Percentiles rank a stretch among this genome's conserved stretches.
Conservation (phyloP, 2,329 filamentous ascomycete species). For the Parascedosporium putredinis region DNA sequence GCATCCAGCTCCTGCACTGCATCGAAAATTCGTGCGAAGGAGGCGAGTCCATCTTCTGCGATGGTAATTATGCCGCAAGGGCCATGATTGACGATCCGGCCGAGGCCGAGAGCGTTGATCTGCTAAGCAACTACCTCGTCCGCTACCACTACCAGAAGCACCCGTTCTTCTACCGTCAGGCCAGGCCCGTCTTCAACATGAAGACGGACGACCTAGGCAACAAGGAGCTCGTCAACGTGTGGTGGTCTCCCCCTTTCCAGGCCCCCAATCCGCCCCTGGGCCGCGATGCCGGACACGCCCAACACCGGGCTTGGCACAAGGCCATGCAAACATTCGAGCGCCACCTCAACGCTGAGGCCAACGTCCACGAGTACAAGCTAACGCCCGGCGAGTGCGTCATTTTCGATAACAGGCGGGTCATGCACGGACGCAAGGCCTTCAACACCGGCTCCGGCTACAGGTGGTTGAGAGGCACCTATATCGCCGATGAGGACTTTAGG, state of each 20-base stretch:
- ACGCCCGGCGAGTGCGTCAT: constrained; percentile 77
- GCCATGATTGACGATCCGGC: constrained; percentile 19
- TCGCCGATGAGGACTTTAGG: constrained; percentile 43
- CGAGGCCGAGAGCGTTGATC: constrained; percentile 15
- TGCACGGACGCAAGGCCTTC: constrained; percentile 75
- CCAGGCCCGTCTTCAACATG: constrained; percentile 41
- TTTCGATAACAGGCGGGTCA: constrained; percentile 80
- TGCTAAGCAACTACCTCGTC: constrained; percentile 34
- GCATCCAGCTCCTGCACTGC: constrained; percentile 82
- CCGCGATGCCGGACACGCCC: constrained; percentile 11
- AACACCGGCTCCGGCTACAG: constrained; percentile 55
- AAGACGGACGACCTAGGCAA: constrained; percentile 7
- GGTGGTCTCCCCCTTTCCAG: constrained; percentile 77
- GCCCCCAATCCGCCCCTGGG: constrained; percentile 29
- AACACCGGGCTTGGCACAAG: constrained; percentile 30
- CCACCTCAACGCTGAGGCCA: constrained; percentile 44
- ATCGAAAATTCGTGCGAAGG: constrained; percentile 69
- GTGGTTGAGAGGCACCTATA: constrained; percentile 80
- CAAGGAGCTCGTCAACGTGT: constrained; percentile 19
- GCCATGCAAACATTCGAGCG: constrained; percentile 46
- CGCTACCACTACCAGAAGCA: constrained; percentile 62
- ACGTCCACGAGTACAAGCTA: constrained; percentile 62
- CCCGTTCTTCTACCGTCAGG: constrained; percentile 50
- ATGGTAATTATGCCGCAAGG: constrained; percentile 53
- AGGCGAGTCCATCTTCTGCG: constrained; percentile 78